These are phyloP conservation scores for Mitragyna speciosa DNA, from an alignment of 257 asterid genomes.

Conservation along the genomic window DNA sequence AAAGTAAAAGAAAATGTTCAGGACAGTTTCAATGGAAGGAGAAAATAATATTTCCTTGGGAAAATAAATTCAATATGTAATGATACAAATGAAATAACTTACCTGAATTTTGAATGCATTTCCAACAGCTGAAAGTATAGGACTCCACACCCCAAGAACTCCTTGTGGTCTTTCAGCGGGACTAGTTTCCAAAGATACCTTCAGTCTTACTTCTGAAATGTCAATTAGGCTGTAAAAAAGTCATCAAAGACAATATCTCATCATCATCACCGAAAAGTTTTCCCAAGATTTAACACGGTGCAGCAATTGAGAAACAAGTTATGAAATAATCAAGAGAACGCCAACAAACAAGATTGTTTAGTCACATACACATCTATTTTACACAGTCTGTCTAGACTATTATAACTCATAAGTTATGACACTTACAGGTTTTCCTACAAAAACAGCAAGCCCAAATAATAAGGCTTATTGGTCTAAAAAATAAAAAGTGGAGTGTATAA, in stretches of 20 bases:
- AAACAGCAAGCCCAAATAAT: too few relatives aligned
- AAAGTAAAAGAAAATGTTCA: neutral
- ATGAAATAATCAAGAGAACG: neutral
- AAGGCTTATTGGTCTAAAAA: too few relatives aligned
- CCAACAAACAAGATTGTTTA: neutral
- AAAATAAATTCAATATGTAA: neutral
- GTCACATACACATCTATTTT: neutral
- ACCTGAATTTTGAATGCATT: slow-evolving; percentile 96
- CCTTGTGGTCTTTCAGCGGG: slow-evolving; percentile 94
- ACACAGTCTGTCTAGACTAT: too few relatives aligned
- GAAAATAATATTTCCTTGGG: neutral
- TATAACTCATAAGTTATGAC: too few relatives aligned
- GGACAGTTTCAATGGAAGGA: neutral
- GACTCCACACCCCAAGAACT: slow-evolving; percentile 95
- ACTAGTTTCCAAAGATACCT: slow-evolving; percentile 86
- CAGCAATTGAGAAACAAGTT: neutral
- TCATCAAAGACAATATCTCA: too few relatives aligned
- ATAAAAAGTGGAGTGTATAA: too few relatives aligned
- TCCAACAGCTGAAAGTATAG: slow-evolving; percentile 94
- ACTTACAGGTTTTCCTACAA: too few relatives aligned
- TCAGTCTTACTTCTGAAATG: slow-evolving; percentile 86
- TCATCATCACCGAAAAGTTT: neutral
- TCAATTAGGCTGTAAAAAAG: slow-evolving; percentile 76
- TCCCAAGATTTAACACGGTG: neutral
- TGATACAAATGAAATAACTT: slow-evolving; percentile 12